These are phyloP conservation scores for Babesia sp. DNA, from an alignment of 169 alveolate species.

Conservation along the genomic window DNA sequence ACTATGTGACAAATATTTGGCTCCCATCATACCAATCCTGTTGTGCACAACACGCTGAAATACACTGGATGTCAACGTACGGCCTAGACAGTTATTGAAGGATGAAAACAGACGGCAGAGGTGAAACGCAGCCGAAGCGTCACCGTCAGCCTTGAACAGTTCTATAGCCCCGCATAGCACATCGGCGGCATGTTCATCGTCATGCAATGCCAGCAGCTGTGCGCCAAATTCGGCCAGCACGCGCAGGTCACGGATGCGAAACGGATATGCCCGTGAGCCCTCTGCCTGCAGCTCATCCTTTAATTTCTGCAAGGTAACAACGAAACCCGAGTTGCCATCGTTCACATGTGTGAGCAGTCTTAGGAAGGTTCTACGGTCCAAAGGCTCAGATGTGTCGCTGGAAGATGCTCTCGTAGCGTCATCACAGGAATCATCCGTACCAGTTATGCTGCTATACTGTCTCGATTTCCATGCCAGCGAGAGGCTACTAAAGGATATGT, in stretches of 20 bases:
- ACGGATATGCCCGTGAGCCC: constrained; percentile 26
- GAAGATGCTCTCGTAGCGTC: neutral
- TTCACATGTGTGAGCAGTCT: constrained; percentile 13
- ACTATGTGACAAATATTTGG: constrained; percentile 32
- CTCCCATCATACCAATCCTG: constrained; percentile 34
- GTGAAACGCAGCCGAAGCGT: constrained; percentile 18
- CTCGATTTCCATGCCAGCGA: neutral
- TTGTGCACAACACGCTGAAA: constrained; percentile 34
- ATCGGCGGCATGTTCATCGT: neutral
- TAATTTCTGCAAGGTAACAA: constrained; percentile 21
- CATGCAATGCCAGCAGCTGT: constrained; percentile 15
- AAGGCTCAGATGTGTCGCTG: neutral
- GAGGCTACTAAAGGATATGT: neutral
- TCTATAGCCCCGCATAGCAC: constrained; percentile 16
- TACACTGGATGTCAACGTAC: constrained; percentile 22
- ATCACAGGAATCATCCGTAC: neutral
- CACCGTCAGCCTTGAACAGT: constrained; percentile 5
- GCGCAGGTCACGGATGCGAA: constrained; percentile 25
- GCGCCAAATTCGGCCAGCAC: constrained; percentile 23
- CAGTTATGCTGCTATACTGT: constrained; percentile 4
- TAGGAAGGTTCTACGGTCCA: constrained; percentile 5
- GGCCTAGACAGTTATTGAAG: constrained; percentile 18
- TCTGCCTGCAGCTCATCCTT: constrained; percentile 36
- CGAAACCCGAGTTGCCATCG: constrained; percentile 3
- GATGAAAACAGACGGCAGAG: constrained; percentile 43